A percentile compares a stretch with the other conserved stretches of the same genome.
phyloP scores from a whole-genome alignment of 306 rosid species.

The Morella rubra region DNA sequence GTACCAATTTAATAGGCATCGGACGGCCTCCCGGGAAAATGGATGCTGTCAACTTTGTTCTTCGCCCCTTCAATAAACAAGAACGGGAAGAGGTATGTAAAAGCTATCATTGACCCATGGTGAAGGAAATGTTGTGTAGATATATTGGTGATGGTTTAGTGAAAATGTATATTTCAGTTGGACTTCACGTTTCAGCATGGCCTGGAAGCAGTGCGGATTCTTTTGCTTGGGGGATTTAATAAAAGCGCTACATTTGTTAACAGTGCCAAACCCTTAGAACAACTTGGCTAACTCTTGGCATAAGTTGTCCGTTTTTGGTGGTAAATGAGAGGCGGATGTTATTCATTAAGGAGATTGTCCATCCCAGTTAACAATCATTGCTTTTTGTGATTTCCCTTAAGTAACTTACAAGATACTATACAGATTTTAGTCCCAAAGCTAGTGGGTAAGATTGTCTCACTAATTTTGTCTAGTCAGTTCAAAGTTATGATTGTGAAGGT shows the following conservation, averaged over 20 bases:
- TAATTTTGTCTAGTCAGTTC: neutral
- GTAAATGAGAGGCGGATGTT: neutral
- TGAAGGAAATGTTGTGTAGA: constrained; percentile 6
- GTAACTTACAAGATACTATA: neutral
- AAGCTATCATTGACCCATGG: constrained; percentile 1
- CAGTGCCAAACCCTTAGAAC: constrained; percentile 48
- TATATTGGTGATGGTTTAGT: constrained; percentile 25
- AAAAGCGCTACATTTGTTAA: constrained; percentile 65
- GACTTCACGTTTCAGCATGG: constrained; percentile 72
- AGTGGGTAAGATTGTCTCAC: neutral
- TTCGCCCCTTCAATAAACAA: constrained; percentile 72
- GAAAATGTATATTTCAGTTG: constrained; percentile 52
- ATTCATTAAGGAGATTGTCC: neutral
- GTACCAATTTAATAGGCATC: constrained; percentile 37
- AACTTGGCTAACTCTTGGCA: constrained; percentile 32
- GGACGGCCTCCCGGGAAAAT: constrained; percentile 65
- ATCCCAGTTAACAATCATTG: neutral
- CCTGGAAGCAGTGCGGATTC: constrained; percentile 68
- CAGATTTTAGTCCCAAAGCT: neutral
- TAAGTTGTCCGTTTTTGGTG: neutral
- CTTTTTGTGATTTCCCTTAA: too few relatives aligned
- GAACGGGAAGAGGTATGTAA: constrained; percentile 69
- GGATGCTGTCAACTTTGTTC: constrained; percentile 77
- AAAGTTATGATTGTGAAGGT: neutral
- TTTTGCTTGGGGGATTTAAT: constrained; percentile 77